These are phyloP conservation scores for Naegleria fowleri DNA, from an alignment of 208 protist genomes.

Conservation along the genomic window DNA sequence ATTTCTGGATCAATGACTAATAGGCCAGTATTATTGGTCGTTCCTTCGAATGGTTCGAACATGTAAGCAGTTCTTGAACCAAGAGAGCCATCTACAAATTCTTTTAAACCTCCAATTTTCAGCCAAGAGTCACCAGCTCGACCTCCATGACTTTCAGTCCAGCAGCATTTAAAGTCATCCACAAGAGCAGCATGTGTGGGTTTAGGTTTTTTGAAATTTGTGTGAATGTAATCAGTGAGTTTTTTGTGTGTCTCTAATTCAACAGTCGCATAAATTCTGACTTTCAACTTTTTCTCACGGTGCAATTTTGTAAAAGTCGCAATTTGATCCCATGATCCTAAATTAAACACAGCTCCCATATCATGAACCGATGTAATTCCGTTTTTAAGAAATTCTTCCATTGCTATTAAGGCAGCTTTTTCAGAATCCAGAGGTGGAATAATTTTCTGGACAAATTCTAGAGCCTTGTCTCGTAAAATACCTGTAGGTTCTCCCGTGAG, in stretches of 20 bases:
- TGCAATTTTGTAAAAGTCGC: slow-evolving; percentile 45
- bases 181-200: neutral
- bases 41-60: slow-evolving; percentile 50
- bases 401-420: slow-evolving; percentile 32
- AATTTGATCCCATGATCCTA: slow-evolving; percentile 13
- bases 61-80: slow-evolving; percentile 58
- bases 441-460: slow-evolving; percentile 40
- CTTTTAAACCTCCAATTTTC: slow-evolving; percentile 55
- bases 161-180: neutral
- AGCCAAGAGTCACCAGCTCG: slow-evolving; percentile 37
- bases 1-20: slow-evolving; percentile 45
- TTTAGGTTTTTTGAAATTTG: slow-evolving; percentile 36
- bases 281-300: slow-evolving; percentile 40
- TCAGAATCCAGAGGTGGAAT: slow-evolving; percentile 34
- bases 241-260: slow-evolving; percentile 39
- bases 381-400: slow-evolving; percentile 42
- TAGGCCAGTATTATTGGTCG: slow-evolving; percentile 49
- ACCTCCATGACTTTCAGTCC: neutral
- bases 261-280: slow-evolving; percentile 50
- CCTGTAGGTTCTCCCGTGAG: slow-evolving; percentile 52
- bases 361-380: slow-evolving; percentile 56
- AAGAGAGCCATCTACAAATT: slow-evolving; percentile 59
- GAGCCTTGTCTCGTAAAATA: slow-evolving; percentile 58
- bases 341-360: slow-evolving; percentile 51
- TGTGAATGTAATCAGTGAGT: slow-evolving; percentile 44